Evolutionary conservation across 1,139 yeast genomes (phyloP).

Genomic region (Kodamaea suecica): DNA sequence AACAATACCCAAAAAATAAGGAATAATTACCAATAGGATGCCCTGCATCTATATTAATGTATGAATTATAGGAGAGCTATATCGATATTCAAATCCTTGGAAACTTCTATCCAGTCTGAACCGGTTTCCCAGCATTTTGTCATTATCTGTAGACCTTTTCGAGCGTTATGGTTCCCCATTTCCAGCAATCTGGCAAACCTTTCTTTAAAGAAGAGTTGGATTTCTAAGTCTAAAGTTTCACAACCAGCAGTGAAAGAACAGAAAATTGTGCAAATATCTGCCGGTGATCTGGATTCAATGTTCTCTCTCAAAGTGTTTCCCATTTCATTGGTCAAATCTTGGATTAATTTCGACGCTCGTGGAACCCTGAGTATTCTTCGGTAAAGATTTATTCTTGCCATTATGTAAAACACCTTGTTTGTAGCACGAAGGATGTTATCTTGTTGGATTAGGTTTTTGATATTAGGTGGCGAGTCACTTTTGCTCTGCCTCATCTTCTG

Average conservation of each 20-base stretch:
- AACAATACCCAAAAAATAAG: too few species aligned
- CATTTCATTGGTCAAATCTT: slow-evolving; percentile 45
- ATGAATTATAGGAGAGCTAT: slow-evolving; percentile 39
- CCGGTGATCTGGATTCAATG: slow-evolving; percentile 47
- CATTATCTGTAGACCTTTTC: slow-evolving; percentile 49
- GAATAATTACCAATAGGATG: too few species aligned
- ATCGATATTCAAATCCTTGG: slow-evolving; percentile 44
- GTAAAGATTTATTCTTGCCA: slow-evolving; percentile 57
- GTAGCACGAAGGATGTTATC: slow-evolving; percentile 49
- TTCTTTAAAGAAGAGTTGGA: slow-evolving; percentile 33
- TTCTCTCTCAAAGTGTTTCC: slow-evolving; percentile 30
- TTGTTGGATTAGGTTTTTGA: slow-evolving; percentile 25
- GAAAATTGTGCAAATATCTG: slow-evolving; percentile 54
- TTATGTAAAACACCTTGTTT: slow-evolving; percentile 51
- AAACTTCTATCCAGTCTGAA: slow-evolving; percentile 55
- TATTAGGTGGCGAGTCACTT: slow-evolving; percentile 16
- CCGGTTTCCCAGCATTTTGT: slow-evolving; percentile 55
- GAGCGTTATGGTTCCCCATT: slow-evolving; percentile 51
- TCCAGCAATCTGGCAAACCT: slow-evolving; percentile 38
- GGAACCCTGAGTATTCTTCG: slow-evolving; percentile 53
- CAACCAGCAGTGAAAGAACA: slow-evolving; percentile 60
- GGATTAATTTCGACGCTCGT: slow-evolving; percentile 42
- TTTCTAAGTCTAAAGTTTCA: slow-evolving; percentile 42
- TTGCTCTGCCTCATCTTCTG: slow-evolving; percentile 12
- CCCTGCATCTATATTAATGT: neutral